Base-by-base conservation (phyloP, 1,284 basidiomycete species). In the Ustilago shanxiensis region DNA sequence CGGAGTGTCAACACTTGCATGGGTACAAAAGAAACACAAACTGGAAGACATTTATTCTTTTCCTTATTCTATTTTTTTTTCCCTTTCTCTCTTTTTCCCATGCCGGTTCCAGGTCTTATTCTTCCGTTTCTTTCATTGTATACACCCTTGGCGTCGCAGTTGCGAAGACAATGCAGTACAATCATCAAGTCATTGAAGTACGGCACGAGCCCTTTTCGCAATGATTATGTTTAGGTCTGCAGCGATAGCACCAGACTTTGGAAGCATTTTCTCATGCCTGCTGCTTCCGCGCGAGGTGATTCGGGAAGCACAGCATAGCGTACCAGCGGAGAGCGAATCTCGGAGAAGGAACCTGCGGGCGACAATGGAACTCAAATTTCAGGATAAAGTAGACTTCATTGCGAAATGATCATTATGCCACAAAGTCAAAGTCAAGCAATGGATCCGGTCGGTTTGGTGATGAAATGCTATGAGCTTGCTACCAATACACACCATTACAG, bases 231-330 rank as follows among this genome's bases (percentile, higher is more conserved):
- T 16, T n/a, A 44, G 20, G 6, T n/a, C 18, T n/a, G 18, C 14
- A 44, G 41, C 18, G 41, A 44, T 7, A 9, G 14, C 3, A 44
- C 18, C 6, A 44, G 7, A n/a, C n/a, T 9, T 44, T n/a, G n/a
- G 6, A 44, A n/a, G n/a, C n/a, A n/a, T n/a, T 20, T n/a, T 44
- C 41, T 18, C 41, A 20, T n/a, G 11, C 20, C 18, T 1, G 6
- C 16, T 44, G n/a, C 3, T 16, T 44, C 35, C 16, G 31, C 28
- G 35, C 53, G 24, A 55, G 16, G 35, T 41, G 22, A 35, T 39
- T 55, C 53, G 53, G 35, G 50, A 52, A 52, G 50, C 31, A 5
- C 35, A 52, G 50, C 31, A 5, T 33, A 44, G 41, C 41, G 20
- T 44, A 37, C 35, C 35, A 37, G 35, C 41, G 41, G 41, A 44